Conservation (phyloP, 257 asterid species). For the Avicennia marina region DNA sequence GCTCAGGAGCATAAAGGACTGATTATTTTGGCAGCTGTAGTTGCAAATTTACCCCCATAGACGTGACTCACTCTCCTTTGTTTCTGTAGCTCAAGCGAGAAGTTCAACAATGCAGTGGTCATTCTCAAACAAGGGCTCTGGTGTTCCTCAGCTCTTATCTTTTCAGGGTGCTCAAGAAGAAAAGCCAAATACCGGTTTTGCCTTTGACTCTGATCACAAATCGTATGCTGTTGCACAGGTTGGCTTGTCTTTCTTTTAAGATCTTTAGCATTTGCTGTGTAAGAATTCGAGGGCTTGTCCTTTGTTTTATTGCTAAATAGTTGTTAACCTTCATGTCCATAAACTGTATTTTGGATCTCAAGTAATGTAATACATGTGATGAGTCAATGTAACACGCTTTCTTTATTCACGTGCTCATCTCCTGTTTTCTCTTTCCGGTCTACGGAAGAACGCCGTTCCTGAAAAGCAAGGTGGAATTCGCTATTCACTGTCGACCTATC, state of each 20-base stretch:
- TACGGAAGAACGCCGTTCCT: not conserved
- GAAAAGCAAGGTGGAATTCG: not conserved
- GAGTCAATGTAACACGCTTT: too few species aligned
- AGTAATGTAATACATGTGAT: too few species aligned
- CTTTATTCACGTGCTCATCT: too few species aligned
- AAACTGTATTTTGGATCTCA: too few species aligned
- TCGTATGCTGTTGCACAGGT: conserved; percentile 50
- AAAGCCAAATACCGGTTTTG: conserved; percentile 51
- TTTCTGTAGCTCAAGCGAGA: conserved; percentile 40
- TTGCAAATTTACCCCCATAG: not conserved
- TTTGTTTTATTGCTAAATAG: too few species aligned
- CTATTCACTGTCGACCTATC: not conserved
- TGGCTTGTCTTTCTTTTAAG: too few species aligned
- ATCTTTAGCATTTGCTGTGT: too few species aligned
- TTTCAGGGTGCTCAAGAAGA: conserved; percentile 34
- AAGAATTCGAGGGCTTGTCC: too few species aligned
- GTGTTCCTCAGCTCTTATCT: conserved; percentile 33
- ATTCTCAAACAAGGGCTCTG: conserved; percentile 35
- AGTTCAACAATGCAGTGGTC: conserved; percentile 64
- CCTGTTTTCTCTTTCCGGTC: too few species aligned
- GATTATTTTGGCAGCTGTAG: not conserved
- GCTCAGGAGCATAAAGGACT: too few species aligned
- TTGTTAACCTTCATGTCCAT: too few species aligned
- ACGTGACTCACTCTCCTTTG: not conserved
- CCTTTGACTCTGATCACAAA: conserved; percentile 26